Percentiles rank a stretch among this genome's conserved stretches.
These are phyloP conservation scores for Citrus hindsii DNA, from an alignment of 345 rosid genomes.

Conservation along the genomic window DNA sequence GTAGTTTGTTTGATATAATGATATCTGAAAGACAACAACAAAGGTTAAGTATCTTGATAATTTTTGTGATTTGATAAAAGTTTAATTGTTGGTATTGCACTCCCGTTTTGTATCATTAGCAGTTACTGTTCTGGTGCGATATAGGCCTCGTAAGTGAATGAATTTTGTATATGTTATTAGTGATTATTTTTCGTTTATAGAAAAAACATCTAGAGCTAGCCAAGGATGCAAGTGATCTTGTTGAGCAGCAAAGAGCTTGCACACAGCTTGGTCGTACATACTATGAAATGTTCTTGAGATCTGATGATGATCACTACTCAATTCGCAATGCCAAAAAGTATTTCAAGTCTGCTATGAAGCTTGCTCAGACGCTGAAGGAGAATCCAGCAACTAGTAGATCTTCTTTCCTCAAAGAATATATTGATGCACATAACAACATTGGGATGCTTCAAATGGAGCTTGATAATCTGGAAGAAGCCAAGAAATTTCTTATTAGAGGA, in stretches of 20 bases:
- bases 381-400: conserved; percentile 51
- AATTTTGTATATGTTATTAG: neutral
- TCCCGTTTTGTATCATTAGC: neutral
- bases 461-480: conserved; percentile 75
- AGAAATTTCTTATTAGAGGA: conserved; percentile 52
- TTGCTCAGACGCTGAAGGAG: conserved; percentile 60
- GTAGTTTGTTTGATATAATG: neutral
- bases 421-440: conserved; percentile 86
- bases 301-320: conserved; percentile 62
- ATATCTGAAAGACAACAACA: neutral
- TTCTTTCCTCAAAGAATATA: conserved; percentile 76
- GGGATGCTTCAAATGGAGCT: conserved; percentile 92
- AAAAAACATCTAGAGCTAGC: conserved; percentile 90
- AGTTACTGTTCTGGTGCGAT: neutral
- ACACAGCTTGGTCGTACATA: conserved; percentile 95
- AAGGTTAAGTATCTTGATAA: neutral
- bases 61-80: neutral
- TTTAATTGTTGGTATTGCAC: neutral
- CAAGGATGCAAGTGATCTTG: conserved; percentile 55
- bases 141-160: neutral
- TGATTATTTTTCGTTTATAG: conserved; percentile 29
- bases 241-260: conserved; percentile 92
- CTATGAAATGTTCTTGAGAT: conserved; percentile 59
- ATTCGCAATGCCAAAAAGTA: conserved; percentile 80
- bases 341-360: conserved; percentile 76